Conservation (phyloP, 768 basidiomycete genomes). For the Clitopilus passeckerianus region DNA sequence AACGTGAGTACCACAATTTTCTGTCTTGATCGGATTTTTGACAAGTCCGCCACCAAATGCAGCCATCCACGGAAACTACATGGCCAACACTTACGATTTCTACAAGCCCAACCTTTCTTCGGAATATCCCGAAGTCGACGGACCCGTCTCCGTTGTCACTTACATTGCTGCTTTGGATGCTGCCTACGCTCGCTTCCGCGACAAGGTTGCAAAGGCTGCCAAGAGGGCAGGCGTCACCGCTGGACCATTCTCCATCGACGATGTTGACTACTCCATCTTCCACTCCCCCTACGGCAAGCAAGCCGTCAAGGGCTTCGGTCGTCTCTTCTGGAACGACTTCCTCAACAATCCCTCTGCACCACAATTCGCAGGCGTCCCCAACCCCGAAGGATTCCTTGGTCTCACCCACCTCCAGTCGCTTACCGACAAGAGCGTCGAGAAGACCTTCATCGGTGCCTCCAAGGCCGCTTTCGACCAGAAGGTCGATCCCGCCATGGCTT, state of each 20-base stretch:
- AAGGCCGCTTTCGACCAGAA: conserved; percentile 71
- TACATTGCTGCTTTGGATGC: conserved; percentile 93
- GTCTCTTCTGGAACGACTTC: conserved; percentile 92
- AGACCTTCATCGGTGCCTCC: conserved; percentile 81
- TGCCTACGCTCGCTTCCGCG: conserved; percentile 79
- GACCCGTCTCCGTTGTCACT: conserved; percentile 91
- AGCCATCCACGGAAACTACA: conserved; percentile 96
- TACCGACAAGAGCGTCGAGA: conserved; percentile 93
- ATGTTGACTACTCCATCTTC: conserved; percentile 92
- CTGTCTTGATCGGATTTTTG: conserved; percentile 5
- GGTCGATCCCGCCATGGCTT: conserved; percentile 79
- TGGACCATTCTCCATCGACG: conserved; percentile 65
- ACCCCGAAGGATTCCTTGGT: conserved; percentile 65
- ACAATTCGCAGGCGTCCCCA: conserved; percentile 64
- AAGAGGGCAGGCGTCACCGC: conserved; percentile 40
- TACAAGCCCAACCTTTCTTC: conserved; percentile 97
- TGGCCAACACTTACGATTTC: conserved; percentile 98
- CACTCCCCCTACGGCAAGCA: conserved; percentile 99
- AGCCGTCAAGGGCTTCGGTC: conserved; percentile 94
- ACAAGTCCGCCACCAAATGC: conserved; percentile 10
- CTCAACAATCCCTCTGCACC: conserved; percentile 66
- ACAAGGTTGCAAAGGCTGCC: conserved; percentile 68
- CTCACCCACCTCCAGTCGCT: conserved; percentile 70
- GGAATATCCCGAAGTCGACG: conserved; percentile 96
- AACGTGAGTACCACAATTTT: conserved; percentile 60